Evolutionary conservation across 1,284 basidiomycete genomes (phyloP), one percentile per base, ranked within the genome.

Genomic region (Ganoderma resinaceum): DNA sequence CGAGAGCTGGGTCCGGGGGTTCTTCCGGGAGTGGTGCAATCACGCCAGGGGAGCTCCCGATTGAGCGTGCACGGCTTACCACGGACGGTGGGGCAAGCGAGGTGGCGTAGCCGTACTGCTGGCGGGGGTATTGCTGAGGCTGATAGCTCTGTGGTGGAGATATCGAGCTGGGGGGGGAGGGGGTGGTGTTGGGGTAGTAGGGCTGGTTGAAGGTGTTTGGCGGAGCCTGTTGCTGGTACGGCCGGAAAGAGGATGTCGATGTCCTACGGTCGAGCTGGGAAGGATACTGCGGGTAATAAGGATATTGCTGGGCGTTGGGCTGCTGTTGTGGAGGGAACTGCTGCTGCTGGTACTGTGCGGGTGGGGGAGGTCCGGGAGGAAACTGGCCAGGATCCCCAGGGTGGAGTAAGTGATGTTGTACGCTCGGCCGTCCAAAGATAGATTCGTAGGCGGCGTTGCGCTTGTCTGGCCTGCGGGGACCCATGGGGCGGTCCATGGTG

Each of bases 391-490:
- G 46, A 26, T 49, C 46, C 14, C 76, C 57, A 66, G 77, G 62
- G 71, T 69, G 70, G 40, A 79, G 76, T 63, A 85, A 84, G 75
- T 89, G 89, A 77, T 90, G 89, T 46, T 82, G 75, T 53, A 84
- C 80, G 69, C 86, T 87, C 59, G 92, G 90, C 29, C 93, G 86
- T 42, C 92, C 91, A 79, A 95, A 95, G 80, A 95, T 94, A 76
- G 90, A 88, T 79, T 94, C 91, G 82, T 93, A 95, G 49, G 93
- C 93, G 67, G 87, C 86, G 78, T 87, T 83, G 66, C 92, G 89
- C 77, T 92, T 92, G 83, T 92, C 91, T 62, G 89, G 89, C 72
- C 88, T 88, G 69, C 91, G 86, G 70, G 91, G 90, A 66, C 91
- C 91, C 72, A 87, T 78, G 61, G 91, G 90, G 76, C 86, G 85